Evolutionary conservation across 2,329 filamentous ascomycete genomes (phyloP).

Genomic region (Aspergillus quadrilineatus): DNA sequence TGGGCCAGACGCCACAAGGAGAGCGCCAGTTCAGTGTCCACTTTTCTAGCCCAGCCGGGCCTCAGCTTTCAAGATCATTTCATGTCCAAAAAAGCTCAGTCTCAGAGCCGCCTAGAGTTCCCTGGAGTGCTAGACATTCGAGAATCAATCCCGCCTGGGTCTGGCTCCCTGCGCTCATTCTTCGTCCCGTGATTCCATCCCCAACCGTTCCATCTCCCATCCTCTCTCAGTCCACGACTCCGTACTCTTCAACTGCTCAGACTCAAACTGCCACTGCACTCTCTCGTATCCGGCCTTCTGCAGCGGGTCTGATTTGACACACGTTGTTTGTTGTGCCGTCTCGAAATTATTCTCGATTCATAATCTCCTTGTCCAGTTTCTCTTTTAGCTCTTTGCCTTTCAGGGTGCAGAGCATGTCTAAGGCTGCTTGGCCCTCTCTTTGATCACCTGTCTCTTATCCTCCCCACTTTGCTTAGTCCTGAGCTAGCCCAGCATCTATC

Average conservation of each 20-base stretch:
- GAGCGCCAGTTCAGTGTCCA: conserved; percentile 14
- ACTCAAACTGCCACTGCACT: conserved; percentile 1
- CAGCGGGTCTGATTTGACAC: conserved; percentile 28
- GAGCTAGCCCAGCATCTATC: conserved; percentile 5
- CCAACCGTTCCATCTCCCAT: conserved; percentile 6
- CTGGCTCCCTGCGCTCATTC: neutral
- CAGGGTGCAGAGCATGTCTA: conserved; percentile 16
- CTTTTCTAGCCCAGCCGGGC: conserved; percentile 3
- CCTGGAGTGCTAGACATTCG: conserved; percentile 12
- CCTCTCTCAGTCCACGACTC: conserved; percentile 2
- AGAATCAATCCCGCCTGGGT: conserved; percentile 1
- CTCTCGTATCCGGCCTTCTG: conserved; percentile 11
- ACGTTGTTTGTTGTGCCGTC: conserved; percentile 26
- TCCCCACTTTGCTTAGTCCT: conserved; percentile 11
- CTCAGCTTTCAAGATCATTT: neutral
- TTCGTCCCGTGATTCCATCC: conserved; percentile 5
- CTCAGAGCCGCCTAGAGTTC: conserved; percentile 17
- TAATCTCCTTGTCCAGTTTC: neutral
- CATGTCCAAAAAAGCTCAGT: neutral
- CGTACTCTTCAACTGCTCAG: neutral
- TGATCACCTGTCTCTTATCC: conserved; percentile 13
- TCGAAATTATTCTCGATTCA: conserved; percentile 11
- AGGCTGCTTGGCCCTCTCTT: conserved; percentile 16
- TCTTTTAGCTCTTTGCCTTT: conserved; percentile 2
- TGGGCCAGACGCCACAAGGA: conserved; percentile 28